phyloP scores from a whole-genome alignment of 1,284 basidiomycete genomes.

The Trichosporon sp. region DNA sequence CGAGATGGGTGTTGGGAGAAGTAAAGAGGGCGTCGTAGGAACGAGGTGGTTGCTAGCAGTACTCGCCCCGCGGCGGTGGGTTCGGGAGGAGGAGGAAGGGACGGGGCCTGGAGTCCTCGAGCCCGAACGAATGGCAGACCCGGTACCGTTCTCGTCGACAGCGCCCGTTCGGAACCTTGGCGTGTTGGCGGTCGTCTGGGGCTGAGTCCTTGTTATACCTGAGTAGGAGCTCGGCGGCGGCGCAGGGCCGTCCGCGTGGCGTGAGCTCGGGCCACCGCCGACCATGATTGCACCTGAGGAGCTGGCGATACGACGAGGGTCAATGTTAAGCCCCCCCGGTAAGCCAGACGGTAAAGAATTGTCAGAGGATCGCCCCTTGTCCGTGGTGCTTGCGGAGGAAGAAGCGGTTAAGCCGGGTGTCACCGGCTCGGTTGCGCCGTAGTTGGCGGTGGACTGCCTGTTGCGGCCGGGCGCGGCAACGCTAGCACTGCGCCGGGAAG shows the following conservation, averaged over 20 bases:
- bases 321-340: slow-evolving; percentile 9
- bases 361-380: neutral
- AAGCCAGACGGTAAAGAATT: neutral
- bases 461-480: slow-evolving; percentile 6
- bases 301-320: slow-evolving; percentile 16
- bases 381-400: neutral
- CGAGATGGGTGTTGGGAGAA: neutral
- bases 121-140: neutral
- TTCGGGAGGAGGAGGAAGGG: neutral
- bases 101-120: neutral
- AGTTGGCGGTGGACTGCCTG: neutral
- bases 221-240: slow-evolving; percentile 6
- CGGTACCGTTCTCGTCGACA: neutral
- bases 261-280: neutral
- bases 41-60: neutral
- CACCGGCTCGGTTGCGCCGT: slow-evolving; percentile 8
- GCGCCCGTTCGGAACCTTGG: neutral
- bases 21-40: neutral
- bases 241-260: slow-evolving; percentile 2
- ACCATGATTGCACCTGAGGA: slow-evolving; percentile 8
- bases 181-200: neutral
- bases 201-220: neutral
- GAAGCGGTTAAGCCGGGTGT: neutral
- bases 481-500: slow-evolving; percentile 14
- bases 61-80: neutral